Conservation (phyloP, 176 grass and related monocot species). For the Hordeum marinum region DNA sequence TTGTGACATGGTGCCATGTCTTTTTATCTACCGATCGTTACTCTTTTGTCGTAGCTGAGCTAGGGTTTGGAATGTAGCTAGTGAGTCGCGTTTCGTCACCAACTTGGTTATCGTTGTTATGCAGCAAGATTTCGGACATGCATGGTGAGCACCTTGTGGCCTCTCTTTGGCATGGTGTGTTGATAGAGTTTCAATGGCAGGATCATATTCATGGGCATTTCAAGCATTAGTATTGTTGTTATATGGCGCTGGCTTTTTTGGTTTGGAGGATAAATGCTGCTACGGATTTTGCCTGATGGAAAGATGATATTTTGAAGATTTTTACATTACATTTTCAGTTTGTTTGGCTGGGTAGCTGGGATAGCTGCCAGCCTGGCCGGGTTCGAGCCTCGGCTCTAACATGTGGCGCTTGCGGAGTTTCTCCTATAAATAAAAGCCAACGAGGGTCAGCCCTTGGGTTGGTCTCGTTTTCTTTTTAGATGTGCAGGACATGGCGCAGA, state of each 20-base stretch:
- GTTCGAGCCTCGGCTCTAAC: no score
- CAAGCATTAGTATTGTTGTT: not conserved
- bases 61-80: not conserved
- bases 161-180: not conserved
- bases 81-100: not conserved
- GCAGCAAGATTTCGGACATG: not conserved
- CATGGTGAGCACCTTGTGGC: not conserved
- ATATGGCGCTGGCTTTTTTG: not conserved
- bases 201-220: not conserved
- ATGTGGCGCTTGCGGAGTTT: no score
- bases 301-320: not conserved
- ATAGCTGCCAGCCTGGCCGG: no score
- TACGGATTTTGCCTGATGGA: not conserved
- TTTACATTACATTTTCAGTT: not conserved
- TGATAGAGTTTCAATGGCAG: not conserved
- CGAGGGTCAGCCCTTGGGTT: no score
- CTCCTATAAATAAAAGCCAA: no score
- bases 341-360: no score
- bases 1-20: not conserved
- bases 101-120: not conserved
- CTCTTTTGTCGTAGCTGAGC: not conserved
- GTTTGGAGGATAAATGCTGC: not conserved
- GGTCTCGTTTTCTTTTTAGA: no score
- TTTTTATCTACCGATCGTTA: not conserved
- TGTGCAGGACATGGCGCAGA: no score